phyloP scores from a whole-genome alignment of 768 basidiomycete species.

The Pholiota molesta region DNA sequence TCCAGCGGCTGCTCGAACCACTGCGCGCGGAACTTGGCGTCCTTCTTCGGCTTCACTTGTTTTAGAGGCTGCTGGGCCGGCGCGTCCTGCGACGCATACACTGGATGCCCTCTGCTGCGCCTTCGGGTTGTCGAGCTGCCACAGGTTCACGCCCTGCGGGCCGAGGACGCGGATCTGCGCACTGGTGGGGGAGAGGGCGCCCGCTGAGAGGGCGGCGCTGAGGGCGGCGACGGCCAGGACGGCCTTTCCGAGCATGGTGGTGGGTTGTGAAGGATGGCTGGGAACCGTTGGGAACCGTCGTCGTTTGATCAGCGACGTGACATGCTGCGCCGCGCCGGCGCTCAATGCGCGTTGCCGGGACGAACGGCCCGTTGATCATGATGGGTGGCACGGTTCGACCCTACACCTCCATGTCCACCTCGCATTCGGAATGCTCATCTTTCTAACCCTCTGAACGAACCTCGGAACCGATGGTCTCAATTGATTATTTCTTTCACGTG shows the following conservation, averaged over 20 bases:
- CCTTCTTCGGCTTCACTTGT: constrained; percentile 14
- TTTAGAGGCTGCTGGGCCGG: constrained; percentile 21
- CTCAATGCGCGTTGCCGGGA: no score
- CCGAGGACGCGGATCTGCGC: constrained; percentile 35
- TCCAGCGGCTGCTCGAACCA: constrained; percentile 88
- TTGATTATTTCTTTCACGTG: no score
- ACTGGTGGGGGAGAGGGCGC: constrained; percentile 11
- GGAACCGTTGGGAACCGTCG: neutral
- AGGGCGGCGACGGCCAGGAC: constrained; percentile 11
- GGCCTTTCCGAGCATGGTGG: constrained; percentile 12
- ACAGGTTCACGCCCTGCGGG: constrained; percentile 67
- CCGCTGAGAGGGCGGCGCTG: neutral
- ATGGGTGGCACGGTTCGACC: no score
- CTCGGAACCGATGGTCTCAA: no score
- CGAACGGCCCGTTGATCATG: no score
- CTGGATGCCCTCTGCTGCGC: neutral
- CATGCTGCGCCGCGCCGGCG: neutral
- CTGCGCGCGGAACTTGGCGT: constrained; percentile 36
- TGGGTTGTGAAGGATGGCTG: neutral
- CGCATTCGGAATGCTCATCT: no score
- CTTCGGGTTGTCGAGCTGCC: constrained; percentile 46
- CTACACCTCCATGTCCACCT: no score
- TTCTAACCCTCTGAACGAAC: no score
- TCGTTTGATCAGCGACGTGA: neutral
- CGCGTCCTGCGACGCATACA: constrained; percentile 17